Evolutionary conservation across 2,329 filamentous ascomycete species (phyloP), one percentile per base, ranked within the genome.

Genomic region (Beauveria brongniartii): DNA sequence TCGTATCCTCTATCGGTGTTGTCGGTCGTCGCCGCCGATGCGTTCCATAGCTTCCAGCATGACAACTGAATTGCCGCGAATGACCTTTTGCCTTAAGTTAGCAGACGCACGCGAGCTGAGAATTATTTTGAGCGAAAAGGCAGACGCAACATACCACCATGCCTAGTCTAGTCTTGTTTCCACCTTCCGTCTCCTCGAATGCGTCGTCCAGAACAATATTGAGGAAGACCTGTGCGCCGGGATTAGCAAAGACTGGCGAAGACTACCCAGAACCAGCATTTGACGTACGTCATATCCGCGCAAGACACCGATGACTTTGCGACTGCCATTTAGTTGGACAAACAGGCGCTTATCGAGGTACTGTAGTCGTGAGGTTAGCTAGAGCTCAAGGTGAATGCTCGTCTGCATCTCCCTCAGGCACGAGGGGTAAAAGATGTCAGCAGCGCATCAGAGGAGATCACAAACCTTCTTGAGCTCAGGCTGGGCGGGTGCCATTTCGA

Each of bases 321-420:
- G 90, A 76, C 92, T 96, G 72, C 94, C 94, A 77, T 99, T 99
- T 59, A 99, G 81, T 77, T 99, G 93, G 67, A 97, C 92, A 76
- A 97, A 96, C 72, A 99, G 85, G 78, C 93, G 86, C 86, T 99
- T 99, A 82, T 99, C 94, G 78, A 99, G 92, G 78, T 99, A 99
- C 94, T 99, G 70, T 55, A 56, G 24, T 30, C 24, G 62, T 63
- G 62, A 61, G 61, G 69, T 73, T 68, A 73, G 70, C 63, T 55
- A 43, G 26, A 51, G 51, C 34, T 55, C 22, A 5, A 46, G 22
- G 14, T 9, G 30, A 57, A 55, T n/a, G 22, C 48, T 46, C 48
- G 12, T 30, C 14, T 30, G 14, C 12, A 1, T 55, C 34, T 14
- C 8, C 16, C 51, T 18, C 30, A 18, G 10, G 48, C 44, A 3